Percentiles rank a stretch among this genome's conserved stretches.
phyloP scores from a whole-genome alignment of 441 rosid genomes.

The Aleurites moluccanus region DNA sequence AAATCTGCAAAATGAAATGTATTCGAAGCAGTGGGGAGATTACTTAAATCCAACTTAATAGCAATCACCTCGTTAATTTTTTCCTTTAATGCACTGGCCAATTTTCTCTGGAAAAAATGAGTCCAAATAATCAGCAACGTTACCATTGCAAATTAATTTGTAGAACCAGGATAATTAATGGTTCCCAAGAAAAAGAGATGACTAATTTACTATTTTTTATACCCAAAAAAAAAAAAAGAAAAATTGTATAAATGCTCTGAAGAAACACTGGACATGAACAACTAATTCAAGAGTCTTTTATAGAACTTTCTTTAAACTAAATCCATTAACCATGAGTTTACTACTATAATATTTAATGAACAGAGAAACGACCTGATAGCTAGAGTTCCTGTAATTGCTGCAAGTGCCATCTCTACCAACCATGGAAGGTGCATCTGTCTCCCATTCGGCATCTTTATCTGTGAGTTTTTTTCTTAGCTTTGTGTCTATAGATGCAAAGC shows the following conservation, averaged over 20 bases:
- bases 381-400: constrained; percentile 20
- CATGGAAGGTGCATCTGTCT: background rate
- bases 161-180: background rate
- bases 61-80: constrained; percentile 37
- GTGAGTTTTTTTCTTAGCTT: background rate
- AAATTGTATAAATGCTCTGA: background rate
- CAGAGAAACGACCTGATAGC: constrained; percentile 19
- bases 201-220: background rate
- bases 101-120: constrained; percentile 25
- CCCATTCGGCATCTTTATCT: background rate
- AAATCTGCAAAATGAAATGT: constrained; percentile 49
- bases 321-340: background rate
- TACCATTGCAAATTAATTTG: background rate
- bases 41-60: constrained; percentile 39
- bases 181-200: background rate
- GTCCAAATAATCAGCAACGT: background rate
- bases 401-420: constrained; percentile 4
- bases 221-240: background rate
- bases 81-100: constrained; percentile 29
- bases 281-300: background rate
- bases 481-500: background rate
- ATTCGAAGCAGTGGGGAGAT: constrained; percentile 28
- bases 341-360: background rate
- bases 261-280: background rate
- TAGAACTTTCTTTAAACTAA: background rate